Percentiles rank a stretch among this genome's conserved stretches.
Conservation (phyloP, 805 yeast genomes). For the Priceomyces castillae region DNA sequence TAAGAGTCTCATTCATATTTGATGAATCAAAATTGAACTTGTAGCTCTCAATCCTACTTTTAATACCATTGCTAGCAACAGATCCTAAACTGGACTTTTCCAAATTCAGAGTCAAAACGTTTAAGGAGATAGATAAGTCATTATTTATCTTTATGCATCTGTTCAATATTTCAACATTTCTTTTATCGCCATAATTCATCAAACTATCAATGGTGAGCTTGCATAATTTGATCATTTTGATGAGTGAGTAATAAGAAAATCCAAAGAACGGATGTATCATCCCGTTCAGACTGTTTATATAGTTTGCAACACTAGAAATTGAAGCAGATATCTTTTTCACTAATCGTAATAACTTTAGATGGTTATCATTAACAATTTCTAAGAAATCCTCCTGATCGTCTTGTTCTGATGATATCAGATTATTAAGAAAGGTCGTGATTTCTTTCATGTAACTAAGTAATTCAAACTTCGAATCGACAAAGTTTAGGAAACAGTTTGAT, state of each 20-base stretch:
- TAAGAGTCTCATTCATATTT: neutral
- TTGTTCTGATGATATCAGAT: constrained; percentile 12
- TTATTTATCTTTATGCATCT: constrained; percentile 34
- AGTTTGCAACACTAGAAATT: constrained; percentile 29
- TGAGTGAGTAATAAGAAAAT: constrained; percentile 30
- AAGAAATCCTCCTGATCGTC: constrained; percentile 18
- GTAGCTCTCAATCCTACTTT: constrained; percentile 23
- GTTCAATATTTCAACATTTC: constrained; percentile 24
- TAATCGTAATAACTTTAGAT: constrained; percentile 37
- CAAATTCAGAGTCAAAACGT: constrained; percentile 27
- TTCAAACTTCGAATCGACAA: constrained; percentile 35
- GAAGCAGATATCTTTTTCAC: constrained; percentile 32
- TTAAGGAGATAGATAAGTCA: constrained; percentile 35
- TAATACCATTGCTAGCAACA: constrained; percentile 19
- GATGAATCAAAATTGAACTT: constrained; percentile 24
- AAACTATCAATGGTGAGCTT: constrained; percentile 35
- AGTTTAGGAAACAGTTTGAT: constrained; percentile 18
- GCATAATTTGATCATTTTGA: constrained; percentile 33
- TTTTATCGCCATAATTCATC: constrained; percentile 13
- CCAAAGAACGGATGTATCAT: constrained; percentile 32
- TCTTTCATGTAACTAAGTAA: constrained; percentile 37
- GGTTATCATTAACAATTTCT: constrained; percentile 32
- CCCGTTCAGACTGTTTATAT: constrained; percentile 18
- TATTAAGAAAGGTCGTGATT: constrained; percentile 14
- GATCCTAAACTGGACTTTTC: constrained; percentile 24